phyloP scores from a whole-genome alignment of 371 early-diverging fungal species.

The Rhizopus sp. region DNA sequence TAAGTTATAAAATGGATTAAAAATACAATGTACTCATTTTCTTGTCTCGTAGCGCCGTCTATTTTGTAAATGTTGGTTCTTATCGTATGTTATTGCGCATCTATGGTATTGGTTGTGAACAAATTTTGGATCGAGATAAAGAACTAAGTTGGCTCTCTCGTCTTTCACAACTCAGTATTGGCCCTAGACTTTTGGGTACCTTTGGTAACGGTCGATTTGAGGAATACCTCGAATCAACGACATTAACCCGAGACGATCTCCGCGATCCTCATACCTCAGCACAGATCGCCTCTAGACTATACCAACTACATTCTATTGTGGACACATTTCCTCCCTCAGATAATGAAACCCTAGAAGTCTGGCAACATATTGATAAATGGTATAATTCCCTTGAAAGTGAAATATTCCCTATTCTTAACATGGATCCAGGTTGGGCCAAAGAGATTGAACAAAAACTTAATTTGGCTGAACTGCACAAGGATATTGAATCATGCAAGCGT shows the following conservation, averaged over 20 bases:
- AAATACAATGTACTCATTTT: neutral
- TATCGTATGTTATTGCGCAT: conserved; percentile 68
- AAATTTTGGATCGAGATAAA: conserved; percentile 72
- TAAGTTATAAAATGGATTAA: conserved; percentile 10
- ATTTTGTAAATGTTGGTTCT: conserved; percentile 57
- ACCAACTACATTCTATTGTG: conserved; percentile 74
- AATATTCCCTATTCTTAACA: conserved; percentile 17
- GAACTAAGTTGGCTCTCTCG: conserved; percentile 81
- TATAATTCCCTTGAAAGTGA: conserved; percentile 9
- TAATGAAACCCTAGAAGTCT: conserved; percentile 49
- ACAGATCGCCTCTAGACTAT: conserved; percentile 77
- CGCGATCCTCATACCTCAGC: conserved; percentile 61
- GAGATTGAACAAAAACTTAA: conserved; percentile 35
- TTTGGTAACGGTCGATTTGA: conserved; percentile 91
- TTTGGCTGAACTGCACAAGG: conserved; percentile 41
- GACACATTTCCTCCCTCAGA: conserved; percentile 61
- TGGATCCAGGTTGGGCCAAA: conserved; percentile 27
- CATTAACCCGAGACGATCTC: conserved; percentile 71
- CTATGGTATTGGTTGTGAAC: conserved; percentile 80
- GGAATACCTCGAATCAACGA: conserved; percentile 78
- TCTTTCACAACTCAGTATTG: conserved; percentile 70
- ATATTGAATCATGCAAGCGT: conserved; percentile 49
- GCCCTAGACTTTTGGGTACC: conserved; percentile 79
- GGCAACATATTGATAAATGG: conserved; percentile 75
- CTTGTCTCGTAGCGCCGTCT: conserved; percentile 57